phyloP scores from a whole-genome alignment of 352 stramenopile genomes.

The Blastocystis sp. region DNA sequence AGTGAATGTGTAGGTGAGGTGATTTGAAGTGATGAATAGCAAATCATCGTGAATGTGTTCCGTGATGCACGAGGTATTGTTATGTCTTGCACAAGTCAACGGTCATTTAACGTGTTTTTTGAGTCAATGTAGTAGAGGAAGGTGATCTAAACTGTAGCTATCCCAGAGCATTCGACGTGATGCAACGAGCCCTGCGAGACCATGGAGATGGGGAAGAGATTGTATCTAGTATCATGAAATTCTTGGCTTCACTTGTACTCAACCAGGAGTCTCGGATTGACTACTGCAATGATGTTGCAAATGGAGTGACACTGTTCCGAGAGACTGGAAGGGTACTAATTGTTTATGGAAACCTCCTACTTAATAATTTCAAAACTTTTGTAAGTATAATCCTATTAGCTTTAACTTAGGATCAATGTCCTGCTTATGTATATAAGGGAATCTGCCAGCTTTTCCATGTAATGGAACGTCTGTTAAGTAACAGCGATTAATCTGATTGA shows the following conservation, averaged over 20 bases:
- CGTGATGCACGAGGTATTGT: slow-evolving; percentile 34
- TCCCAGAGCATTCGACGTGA: slow-evolving; percentile 35
- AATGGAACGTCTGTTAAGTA: slow-evolving; percentile 30
- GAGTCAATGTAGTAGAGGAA: neutral
- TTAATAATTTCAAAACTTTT: slow-evolving; percentile 22
- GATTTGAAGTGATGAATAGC: neutral
- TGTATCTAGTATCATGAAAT: slow-evolving; percentile 34
- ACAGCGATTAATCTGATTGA: neutral
- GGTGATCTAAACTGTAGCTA: neutral
- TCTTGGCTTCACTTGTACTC: neutral
- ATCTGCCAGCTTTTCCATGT: slow-evolving; percentile 55
- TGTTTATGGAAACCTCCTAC: slow-evolving; percentile 21
- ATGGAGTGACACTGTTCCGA: slow-evolving; percentile 17
- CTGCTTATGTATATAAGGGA: slow-evolving; percentile 40
- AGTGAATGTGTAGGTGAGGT: neutral
- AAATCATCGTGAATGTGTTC: slow-evolving; percentile 29
- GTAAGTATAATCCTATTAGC: neutral
- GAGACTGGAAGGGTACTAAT: neutral
- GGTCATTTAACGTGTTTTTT: slow-evolving; percentile 32
- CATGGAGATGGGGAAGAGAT: neutral
- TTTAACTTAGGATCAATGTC: slow-evolving; percentile 2
- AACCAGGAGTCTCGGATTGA: slow-evolving; percentile 53
- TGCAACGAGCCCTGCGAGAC: slow-evolving; percentile 4
- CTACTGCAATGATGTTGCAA: slow-evolving; percentile 48
- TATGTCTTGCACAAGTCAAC: neutral